Conservation (phyloP, 352 stramenopile genomes). For the Phytophthora agathidicida region DNA sequence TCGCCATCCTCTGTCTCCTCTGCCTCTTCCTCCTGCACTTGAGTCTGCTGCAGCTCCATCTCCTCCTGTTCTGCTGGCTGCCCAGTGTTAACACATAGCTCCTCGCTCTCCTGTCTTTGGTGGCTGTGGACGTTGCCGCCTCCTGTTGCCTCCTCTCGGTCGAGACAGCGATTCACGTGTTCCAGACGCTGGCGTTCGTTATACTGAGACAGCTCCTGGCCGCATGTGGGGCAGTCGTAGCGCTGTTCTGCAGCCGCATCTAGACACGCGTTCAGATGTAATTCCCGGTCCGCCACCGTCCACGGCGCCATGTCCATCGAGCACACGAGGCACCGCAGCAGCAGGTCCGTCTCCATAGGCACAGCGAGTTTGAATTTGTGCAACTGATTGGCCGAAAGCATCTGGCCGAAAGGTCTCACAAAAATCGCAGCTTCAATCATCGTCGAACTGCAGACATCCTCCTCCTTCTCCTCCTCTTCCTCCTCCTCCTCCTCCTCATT, state of each 20-base stretch:
- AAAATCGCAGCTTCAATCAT: too few species aligned
- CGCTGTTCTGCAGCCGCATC: constrained; percentile 41
- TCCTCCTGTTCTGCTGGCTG: constrained; percentile 6
- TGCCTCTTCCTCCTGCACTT: constrained; percentile 6
- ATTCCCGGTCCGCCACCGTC: constrained; percentile 50
- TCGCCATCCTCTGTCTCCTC: constrained; percentile 1
- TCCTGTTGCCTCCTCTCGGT: constrained; percentile 26
- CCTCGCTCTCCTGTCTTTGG: too few species aligned
- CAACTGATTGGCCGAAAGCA: constrained; percentile 10
- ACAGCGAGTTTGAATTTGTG: constrained; percentile 2
- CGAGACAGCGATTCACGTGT: constrained; percentile 77
- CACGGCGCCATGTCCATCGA: constrained; percentile 59
- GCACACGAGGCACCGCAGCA: constrained; percentile 62
- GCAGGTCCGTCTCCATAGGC: constrained; percentile 13
- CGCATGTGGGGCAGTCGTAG: constrained; percentile 65
- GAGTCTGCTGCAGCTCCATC: constrained; percentile 2
- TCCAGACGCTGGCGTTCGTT: constrained; percentile 68
- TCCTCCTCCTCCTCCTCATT: neutral
- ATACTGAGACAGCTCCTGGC: constrained; percentile 61
- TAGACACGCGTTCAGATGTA: constrained; percentile 83
- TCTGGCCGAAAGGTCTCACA: neutral
- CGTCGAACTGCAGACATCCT: too few species aligned
- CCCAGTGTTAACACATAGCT: too few species aligned
- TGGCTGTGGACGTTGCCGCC: too few species aligned
- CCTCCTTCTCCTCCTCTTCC: neutral